phyloP scores from a whole-genome alignment of 1,139 yeast species.

The Debaryomycetaceae sp. region DNA sequence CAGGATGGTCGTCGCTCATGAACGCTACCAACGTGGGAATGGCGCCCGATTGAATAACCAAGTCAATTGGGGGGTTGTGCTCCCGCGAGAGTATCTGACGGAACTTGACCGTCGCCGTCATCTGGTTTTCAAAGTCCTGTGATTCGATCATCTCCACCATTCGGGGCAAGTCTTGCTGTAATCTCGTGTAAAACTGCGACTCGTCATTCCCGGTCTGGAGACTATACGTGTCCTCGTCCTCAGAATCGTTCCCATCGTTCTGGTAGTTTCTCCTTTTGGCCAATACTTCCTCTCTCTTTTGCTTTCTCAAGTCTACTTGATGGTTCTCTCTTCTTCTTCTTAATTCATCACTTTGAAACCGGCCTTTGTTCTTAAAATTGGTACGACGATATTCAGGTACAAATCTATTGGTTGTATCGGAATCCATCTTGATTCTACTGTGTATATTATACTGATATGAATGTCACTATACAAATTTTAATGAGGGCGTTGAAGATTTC shows the following conservation, averaged over 20 bases:
- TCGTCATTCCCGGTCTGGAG: constrained; percentile 38
- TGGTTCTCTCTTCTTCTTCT: constrained; percentile 98
- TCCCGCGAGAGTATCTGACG: constrained; percentile 93
- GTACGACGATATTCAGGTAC: constrained; percentile 98
- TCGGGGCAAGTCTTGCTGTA: constrained; percentile 75
- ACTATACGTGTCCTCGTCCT: constrained; percentile 41
- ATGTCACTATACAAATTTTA: background rate
- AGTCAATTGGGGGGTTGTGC: constrained; percentile 95
- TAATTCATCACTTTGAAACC: constrained; percentile 92
- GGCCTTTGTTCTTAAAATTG: constrained; percentile 89
- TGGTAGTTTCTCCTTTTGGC: constrained; percentile 86
- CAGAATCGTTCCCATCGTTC: constrained; percentile 35
- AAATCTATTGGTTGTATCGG: constrained; percentile 79
- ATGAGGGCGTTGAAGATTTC: constrained; percentile 9
- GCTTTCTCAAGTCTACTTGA: constrained; percentile 94
- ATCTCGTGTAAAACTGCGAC: constrained; percentile 49
- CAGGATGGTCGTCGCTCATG: constrained; percentile 74
- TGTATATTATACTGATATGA: background rate
- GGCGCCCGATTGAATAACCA: constrained; percentile 90
- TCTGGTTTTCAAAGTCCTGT: constrained; percentile 72
- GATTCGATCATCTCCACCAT: constrained; percentile 83
- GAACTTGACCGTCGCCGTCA: constrained; percentile 87
- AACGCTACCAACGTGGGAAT: constrained; percentile 87
- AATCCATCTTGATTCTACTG: constrained; percentile 48
- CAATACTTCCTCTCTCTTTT: constrained; percentile 90